Base-by-base conservation (phyloP, 1,139 yeast genomes). In the Magnusiomyces magnusii region DNA sequence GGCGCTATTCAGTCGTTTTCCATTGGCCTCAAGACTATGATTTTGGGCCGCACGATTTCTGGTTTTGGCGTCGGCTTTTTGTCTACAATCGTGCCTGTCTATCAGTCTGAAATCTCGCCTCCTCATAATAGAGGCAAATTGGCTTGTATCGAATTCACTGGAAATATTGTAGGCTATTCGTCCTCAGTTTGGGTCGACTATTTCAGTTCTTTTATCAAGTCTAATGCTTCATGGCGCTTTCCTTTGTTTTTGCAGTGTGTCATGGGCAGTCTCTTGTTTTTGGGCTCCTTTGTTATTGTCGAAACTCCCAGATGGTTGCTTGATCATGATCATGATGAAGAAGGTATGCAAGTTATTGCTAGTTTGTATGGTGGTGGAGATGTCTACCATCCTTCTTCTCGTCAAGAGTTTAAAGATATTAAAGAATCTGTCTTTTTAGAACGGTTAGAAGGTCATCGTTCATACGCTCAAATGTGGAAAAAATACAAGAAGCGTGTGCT, bases 31-130 rank as follows among this genome's bases (percentile, higher is more conserved):
- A 49, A 68, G 24, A 71, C 78, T 55, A 76, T 91, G 71, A 83
- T 88, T 34, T 61, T 82, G 42, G 97, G 97, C 0, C 79, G 98
- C 65, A 79, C 90, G 54, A 79, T 91, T 51, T 82, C 92, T 53
- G 97, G 97, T 69, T 67, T 91, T 44, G 97, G 96, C 19, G 92
- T 92, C 53, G 98, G 97, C 15, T 80, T 89, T 68, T 78, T 92
- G 59, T 86, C 95, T n/a, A 89, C 96, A 5, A 89, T 91, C 57
- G 95, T 93, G n/a, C 97, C 98, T 0, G 89, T 93, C 55, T 92
- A 90, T 72, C 97, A 91, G 74, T 82, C 90, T 5, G 98, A 92
- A 71, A 89, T 92, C 61, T 85, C 95, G 47, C 96, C 96, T 19
- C 91, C 97, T 0, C 86, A 87, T 63, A 88, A 86, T 65, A 79